Evolutionary conservation across 306 rosid species (phyloP), one percentile per base, ranked within the genome.

Genomic region (Rosa rugosa): DNA sequence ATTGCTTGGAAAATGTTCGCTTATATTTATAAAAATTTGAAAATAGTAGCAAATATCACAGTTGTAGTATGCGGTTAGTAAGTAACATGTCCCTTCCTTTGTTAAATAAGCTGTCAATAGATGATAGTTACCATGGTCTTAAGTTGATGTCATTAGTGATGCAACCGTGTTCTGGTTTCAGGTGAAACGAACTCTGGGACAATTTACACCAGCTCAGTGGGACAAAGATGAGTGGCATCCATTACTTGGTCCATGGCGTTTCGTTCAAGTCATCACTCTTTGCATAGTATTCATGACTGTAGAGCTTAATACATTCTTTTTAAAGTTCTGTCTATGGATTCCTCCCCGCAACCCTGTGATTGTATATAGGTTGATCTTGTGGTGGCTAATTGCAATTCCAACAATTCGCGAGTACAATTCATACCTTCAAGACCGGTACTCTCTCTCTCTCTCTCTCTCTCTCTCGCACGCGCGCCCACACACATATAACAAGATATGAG

Each of bases 151-250:
- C 81, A 75, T 41, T 47, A 25, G 34, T 36, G 77, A 51, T 70
- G 63, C 49, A 8, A 22, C 47, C 51, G 51, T 38, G 18, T 62
- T n/a, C 59, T 57, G 41, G 60, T 69, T 83, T 71, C 86, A 96
- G 99, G 93, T 96, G 64, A 96, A 96, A 82, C 84, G 99, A 79
- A 91, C 97, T 14, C 85, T 96, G 75, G 94, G 91, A 51, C 98
- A 96, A 77, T 96, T 96, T 84, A 96, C 96, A 5, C 99, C 99
- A 7, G 99, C 99, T 6, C 91, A 85, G 81, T 96, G 99, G 99
- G 99, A 96, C 90, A 96, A 96, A 85, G 99, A 96, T 25, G 97
- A 96, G 90, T 91, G 99, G 99, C 98, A 90, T 77, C 99, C 99
- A 13, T 83, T 96, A 84, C 97, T 91, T 16, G 99, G 94, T 82